phyloP scores from a whole-genome alignment of 1,284 basidiomycete species.

The Singerocomus rubriflavus region DNA sequence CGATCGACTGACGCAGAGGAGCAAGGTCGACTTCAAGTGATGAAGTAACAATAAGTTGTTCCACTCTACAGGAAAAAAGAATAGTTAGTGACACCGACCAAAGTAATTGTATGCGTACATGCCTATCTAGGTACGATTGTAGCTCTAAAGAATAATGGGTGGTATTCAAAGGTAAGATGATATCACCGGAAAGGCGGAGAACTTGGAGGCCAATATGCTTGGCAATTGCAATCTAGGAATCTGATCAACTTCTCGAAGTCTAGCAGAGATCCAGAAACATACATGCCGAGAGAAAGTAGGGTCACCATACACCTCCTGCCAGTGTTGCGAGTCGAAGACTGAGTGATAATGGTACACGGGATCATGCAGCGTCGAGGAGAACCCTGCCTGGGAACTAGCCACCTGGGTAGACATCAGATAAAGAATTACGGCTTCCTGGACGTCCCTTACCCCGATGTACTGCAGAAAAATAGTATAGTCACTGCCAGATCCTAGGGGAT shows the following conservation, averaged over 20 bases:
- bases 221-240: conserved; percentile 55
- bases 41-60: conserved; percentile 23
- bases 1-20: conserved; percentile 45
- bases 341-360: conserved; percentile 77
- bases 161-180: conserved; percentile 71
- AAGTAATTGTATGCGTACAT: conserved; percentile 13
- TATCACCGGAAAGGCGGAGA: conserved; percentile 57
- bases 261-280: conserved; percentile 15
- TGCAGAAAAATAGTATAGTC: conserved; percentile 76
- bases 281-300: conserved; percentile 69
- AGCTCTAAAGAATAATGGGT: conserved; percentile 64
- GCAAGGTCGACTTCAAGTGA: conserved; percentile 33
- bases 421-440: not conserved
- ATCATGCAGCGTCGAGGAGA: conserved; percentile 46
- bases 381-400: conserved; percentile 53
- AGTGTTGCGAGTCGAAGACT: conserved; percentile 71
- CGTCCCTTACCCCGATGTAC: conserved; percentile 43
- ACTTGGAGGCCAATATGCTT: conserved; percentile 64
- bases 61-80: conserved; percentile 30
- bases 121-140: conserved; percentile 49
- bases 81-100: not conserved
- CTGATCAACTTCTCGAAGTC: not conserved
- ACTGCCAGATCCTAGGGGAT: conserved; percentile 54
- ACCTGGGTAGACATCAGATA: conserved; percentile 36
- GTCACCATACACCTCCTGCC: conserved; percentile 73